A percentile compares a stretch with the other conserved stretches of the same genome.
Conservation (phyloP, 2,329 filamentous ascomycete species). For the Pezicula radicicola region DNA sequence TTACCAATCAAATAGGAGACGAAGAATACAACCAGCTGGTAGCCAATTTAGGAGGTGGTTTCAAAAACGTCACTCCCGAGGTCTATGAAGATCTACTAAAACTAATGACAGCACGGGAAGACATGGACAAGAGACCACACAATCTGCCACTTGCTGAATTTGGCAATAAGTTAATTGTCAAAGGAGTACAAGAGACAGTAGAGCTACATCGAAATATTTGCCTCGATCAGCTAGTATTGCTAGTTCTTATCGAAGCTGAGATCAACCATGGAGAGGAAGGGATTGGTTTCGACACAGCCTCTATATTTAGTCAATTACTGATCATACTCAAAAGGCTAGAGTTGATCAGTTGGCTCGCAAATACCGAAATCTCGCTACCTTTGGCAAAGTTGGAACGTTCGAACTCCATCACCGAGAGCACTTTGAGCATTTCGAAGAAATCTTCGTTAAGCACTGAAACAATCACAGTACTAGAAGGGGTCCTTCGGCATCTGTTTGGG, state of each 20-base stretch:
- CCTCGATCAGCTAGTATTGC: conserved; percentile 76
- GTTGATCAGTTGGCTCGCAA: conserved; percentile 67
- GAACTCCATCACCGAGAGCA: conserved; percentile 23
- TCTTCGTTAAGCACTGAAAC: conserved; percentile 41
- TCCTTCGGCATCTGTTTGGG: conserved; percentile 61
- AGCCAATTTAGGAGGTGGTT: conserved; percentile 64
- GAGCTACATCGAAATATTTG: conserved; percentile 70
- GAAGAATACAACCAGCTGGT: conserved; percentile 74
- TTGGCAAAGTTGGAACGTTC: conserved; percentile 38
- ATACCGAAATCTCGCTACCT: conserved; percentile 52
- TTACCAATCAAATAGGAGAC: conserved; percentile 76
- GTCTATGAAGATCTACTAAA: conserved; percentile 52
- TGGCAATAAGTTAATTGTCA: conserved; percentile 71
- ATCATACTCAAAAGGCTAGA: conserved; percentile 70
- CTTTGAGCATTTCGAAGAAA: conserved; percentile 34
- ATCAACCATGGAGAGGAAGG: conserved; percentile 70
- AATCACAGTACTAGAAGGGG: conserved; percentile 57
- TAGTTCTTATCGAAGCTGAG: conserved; percentile 84
- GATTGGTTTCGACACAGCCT: conserved; percentile 64
- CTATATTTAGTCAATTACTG: conserved; percentile 69
- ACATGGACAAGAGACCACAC: conserved; percentile 21
- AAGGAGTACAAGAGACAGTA: conserved; percentile 75
- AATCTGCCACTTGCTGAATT: conserved; percentile 64
- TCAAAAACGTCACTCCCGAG: conserved; percentile 52
- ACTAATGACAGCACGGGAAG: conserved; percentile 39